Conservation (phyloP, 78 protist genomes). For the Anaeramoeba flamelloides region DNA sequence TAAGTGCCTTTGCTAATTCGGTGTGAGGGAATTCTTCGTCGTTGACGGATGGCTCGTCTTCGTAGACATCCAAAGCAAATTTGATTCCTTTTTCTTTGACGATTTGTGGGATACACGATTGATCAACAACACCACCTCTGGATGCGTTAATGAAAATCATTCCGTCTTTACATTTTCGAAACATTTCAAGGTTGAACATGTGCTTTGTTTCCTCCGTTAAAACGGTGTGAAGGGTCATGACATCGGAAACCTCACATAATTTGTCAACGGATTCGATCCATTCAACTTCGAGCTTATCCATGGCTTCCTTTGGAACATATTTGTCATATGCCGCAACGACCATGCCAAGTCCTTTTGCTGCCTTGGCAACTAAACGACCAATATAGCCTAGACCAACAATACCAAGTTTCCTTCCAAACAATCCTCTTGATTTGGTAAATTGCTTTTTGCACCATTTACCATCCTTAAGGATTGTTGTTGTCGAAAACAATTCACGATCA, state of each 20-base stretch:
- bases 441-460: no score
- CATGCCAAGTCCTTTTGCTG: neutral
- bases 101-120: constrained; percentile 9
- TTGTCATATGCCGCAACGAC: constrained; percentile 26
- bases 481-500: no score
- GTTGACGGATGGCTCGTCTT: constrained; percentile 22
- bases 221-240: constrained; percentile 21
- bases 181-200: constrained; percentile 1
- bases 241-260: constrained; percentile 3
- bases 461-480: no score
- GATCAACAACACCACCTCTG: constrained; percentile 31
- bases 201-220: constrained; percentile 4
- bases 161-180: constrained; percentile 9
- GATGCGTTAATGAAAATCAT: constrained; percentile 22
- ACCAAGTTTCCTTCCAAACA: constrained; percentile 27
- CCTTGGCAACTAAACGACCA: constrained; percentile 22
- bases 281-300: neutral
- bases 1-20: no score
- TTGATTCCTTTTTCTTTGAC: constrained; percentile 15
- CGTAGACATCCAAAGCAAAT: constrained; percentile 32
- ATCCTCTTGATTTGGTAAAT: no score
- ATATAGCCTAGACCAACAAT: constrained; percentile 31
- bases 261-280: constrained; percentile 4
- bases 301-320: constrained; percentile 4
- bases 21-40: constrained; percentile 8